Evolutionary conservation across 2,329 filamentous ascomycete genomes (phyloP).

Genomic region (Penicillium italicum): DNA sequence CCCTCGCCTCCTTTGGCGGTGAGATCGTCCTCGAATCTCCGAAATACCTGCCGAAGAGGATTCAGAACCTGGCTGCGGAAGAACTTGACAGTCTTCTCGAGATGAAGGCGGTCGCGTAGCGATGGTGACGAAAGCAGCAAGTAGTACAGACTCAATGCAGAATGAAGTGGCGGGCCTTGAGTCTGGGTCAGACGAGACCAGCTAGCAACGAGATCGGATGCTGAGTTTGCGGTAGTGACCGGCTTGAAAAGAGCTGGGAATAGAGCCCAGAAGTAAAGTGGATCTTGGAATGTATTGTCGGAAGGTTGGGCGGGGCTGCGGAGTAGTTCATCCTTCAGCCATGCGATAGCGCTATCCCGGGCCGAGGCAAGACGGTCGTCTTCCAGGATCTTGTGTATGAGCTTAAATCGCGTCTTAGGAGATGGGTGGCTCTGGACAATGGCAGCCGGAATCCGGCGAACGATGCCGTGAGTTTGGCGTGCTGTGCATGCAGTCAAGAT

Average conservation of each 20-base stretch:
- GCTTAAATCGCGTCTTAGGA: conserved; percentile 49
- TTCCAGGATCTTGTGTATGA: conserved; percentile 55
- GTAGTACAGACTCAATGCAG: conserved; percentile 58
- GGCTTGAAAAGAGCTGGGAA: conserved; percentile 53
- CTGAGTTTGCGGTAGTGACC: conserved; percentile 40
- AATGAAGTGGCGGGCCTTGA: conserved; percentile 49
- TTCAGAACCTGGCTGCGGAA: conserved; percentile 34
- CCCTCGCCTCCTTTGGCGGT: conserved; percentile 37
- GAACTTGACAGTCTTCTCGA: conserved; percentile 36
- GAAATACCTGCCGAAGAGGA: conserved; percentile 33
- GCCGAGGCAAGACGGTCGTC: conserved; percentile 53
- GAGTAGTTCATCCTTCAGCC: conserved; percentile 59
- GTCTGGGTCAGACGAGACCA: conserved; percentile 52
- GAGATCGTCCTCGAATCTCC: conserved; percentile 33
- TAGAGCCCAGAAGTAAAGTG: conserved; percentile 40
- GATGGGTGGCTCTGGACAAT: conserved; percentile 53
- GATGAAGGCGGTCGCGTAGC: conserved; percentile 47
- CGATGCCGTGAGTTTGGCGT: conserved; percentile 34
- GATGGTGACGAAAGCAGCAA: conserved; percentile 51
- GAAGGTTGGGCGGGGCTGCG: conserved; percentile 33
- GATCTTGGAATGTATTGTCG: conserved; percentile 34
- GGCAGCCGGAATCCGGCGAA: conserved; percentile 35
- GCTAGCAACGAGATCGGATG: conserved; percentile 38
- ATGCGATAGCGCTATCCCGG: conserved; percentile 56
- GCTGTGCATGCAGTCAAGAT: conserved; percentile 40